Evolutionary conservation across 257 asterid species (phyloP).

Genomic region (Ajuga chamaepitys): DNA sequence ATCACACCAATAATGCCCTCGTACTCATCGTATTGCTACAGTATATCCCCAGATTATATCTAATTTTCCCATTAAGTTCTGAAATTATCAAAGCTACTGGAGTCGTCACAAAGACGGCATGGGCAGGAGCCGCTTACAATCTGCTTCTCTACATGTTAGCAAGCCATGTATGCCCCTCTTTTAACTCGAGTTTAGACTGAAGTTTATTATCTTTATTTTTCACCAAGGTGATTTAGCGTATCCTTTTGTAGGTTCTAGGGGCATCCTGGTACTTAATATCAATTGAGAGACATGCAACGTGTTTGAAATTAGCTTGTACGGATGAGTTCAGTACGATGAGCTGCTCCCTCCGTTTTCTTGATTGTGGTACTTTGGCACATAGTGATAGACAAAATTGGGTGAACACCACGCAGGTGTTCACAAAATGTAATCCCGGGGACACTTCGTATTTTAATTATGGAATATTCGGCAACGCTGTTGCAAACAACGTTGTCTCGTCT

Average conservation of each 20-base stretch:
- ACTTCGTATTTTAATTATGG: constrained; percentile 56
- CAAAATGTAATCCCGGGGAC: constrained; percentile 49
- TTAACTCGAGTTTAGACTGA: not conserved
- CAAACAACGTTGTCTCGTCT: constrained; percentile 60
- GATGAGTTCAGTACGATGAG: constrained; percentile 28
- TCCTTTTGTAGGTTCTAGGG: constrained; percentile 56
- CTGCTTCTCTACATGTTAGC: constrained; percentile 78
- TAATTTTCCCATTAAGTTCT: constrained; percentile 77
- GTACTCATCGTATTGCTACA: constrained; percentile 62
- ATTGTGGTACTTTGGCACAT: constrained; percentile 49
- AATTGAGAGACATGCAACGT: constrained; percentile 63
- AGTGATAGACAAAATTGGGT: constrained; percentile 47
- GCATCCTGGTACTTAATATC: constrained; percentile 82
- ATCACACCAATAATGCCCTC: constrained; percentile 68
- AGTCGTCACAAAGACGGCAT: constrained; percentile 80
- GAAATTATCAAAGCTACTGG: constrained; percentile 81
- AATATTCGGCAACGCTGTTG: constrained; percentile 57
- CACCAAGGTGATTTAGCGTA: not conserved
- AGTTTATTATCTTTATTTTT: not conserved
- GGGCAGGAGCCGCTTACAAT: constrained; percentile 91
- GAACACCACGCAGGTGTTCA: constrained; percentile 46
- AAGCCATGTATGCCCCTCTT: constrained; percentile 53
- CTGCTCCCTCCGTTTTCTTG: constrained; percentile 57
- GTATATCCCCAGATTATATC: constrained; percentile 65
- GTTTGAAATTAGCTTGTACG: constrained; percentile 69